A percentile compares a stretch with the other conserved stretches of the same genome.
Conservation (phyloP, 2,329 filamentous ascomycete species). For the Lecanicillium sp. region DNA sequence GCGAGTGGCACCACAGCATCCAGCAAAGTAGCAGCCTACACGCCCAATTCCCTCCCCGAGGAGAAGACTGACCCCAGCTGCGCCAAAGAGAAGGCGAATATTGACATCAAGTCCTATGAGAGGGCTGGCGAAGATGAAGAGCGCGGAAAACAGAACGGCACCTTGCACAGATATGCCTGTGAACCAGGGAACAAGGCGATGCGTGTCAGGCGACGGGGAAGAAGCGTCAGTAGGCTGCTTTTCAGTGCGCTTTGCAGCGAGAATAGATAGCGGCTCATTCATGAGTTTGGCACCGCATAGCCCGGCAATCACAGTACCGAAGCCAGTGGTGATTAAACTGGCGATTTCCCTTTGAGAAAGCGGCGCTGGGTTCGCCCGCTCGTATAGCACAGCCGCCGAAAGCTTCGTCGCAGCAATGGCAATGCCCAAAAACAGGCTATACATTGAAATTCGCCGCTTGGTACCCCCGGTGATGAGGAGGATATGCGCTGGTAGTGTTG, state of each 20-base stretch:
- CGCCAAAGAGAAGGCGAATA: not conserved
- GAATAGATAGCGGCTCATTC: not conserved
- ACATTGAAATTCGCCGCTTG: not conserved
- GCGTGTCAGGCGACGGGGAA: not conserved
- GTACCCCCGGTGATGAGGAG: not conserved
- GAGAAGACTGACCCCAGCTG: not conserved
- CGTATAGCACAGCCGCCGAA: not conserved
- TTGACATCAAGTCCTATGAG: not conserved
- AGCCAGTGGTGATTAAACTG: not conserved
- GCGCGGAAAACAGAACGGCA: constrained; percentile 1
- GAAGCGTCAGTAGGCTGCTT: not conserved
- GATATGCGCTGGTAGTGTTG: not conserved
- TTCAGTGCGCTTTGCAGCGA: not conserved
- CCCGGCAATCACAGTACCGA: constrained; percentile 2
- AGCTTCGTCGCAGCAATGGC: not conserved
- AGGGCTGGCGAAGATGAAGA: not conserved
- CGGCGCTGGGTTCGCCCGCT: not conserved
- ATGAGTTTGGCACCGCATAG: constrained; percentile 5
- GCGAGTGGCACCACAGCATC: constrained; percentile 7
- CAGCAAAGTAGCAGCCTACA: constrained; percentile 12
- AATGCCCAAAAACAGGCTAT: constrained; percentile 4
- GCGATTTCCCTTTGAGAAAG: not conserved
- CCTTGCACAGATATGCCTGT: constrained; percentile 14
- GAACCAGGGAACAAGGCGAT: constrained; percentile 1
- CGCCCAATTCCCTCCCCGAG: constrained; percentile 12